Conservation (phyloP, 768 basidiomycete genomes). For the Ramaria sp. region DNA sequence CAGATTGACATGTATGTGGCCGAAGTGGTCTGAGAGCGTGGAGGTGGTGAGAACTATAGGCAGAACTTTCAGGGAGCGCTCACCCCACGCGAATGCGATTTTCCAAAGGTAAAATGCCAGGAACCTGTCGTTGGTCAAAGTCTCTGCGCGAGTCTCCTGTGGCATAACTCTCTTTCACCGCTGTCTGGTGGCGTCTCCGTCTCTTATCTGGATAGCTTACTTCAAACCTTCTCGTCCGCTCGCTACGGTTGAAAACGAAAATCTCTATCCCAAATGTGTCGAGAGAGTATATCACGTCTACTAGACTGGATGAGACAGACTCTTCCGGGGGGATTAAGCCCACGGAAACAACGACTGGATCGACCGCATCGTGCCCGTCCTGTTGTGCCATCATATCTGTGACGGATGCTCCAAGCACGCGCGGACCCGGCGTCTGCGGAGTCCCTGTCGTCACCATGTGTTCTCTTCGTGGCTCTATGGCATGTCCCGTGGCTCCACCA, state of each 20-base stretch:
- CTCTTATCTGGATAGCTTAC: constrained; percentile 53
- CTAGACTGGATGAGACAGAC: constrained; percentile 18
- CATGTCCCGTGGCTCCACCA: constrained; percentile 38
- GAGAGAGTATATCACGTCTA: constrained; percentile 51
- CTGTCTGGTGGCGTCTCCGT: constrained; percentile 30
- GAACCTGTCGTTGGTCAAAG: constrained; percentile 23
- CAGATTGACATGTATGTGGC: constrained; percentile 78
- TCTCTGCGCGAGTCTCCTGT: constrained; percentile 8
- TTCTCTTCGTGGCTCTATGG: constrained; percentile 60
- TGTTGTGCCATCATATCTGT: constrained; percentile 25
- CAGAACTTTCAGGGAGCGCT: constrained; percentile 16
- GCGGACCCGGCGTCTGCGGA: constrained; percentile 49
- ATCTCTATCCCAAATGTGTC: constrained; percentile 75
- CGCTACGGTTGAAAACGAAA: constrained; percentile 76
- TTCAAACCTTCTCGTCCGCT: constrained; percentile 69
- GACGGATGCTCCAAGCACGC: constrained; percentile 31
- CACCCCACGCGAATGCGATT: constrained; percentile 74
- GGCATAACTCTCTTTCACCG: constrained; percentile 17
- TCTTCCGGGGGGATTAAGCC: constrained; percentile 30
- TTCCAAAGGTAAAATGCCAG: constrained; percentile 67
- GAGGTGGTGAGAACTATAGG: constrained; percentile 2
- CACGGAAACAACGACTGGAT: constrained; percentile 60
- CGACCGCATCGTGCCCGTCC: constrained; percentile 24
- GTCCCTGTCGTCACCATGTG: constrained; percentile 17
- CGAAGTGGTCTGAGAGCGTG: constrained; percentile 47